Percentiles rank a stretch among this genome's conserved stretches.
These are phyloP conservation scores for Curvularia eragrostidis DNA, from an alignment of 2,329 filamentous ascomycete species.

Conservation along the genomic window DNA sequence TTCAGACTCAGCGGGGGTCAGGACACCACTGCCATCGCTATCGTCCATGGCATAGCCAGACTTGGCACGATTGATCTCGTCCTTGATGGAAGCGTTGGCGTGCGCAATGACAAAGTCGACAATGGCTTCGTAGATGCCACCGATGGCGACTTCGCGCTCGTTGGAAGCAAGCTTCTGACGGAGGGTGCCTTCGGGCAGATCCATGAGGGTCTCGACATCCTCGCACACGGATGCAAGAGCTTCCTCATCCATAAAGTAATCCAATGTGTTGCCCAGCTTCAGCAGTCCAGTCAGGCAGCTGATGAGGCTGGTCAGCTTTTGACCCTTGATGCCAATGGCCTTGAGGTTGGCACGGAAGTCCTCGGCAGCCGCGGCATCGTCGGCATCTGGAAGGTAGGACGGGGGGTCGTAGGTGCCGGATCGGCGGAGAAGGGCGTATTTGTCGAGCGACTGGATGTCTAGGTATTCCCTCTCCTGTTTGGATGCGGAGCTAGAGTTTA, in stretches of 20 bases:
- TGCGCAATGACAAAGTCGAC: slow-evolving; percentile 94
- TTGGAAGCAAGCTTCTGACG: slow-evolving; percentile 79
- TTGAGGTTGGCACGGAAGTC: slow-evolving; percentile 89
- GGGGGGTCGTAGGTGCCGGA: slow-evolving; percentile 88
- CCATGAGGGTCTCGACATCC: slow-evolving; percentile 85
- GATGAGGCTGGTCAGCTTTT: slow-evolving; percentile 80
- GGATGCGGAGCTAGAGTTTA: slow-evolving; percentile 89
- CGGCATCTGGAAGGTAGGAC: slow-evolving; percentile 86
- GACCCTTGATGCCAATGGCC: slow-evolving; percentile 91
- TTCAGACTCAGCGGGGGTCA: slow-evolving; percentile 70
- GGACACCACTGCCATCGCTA: slow-evolving; percentile 59
- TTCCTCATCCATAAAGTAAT: slow-evolving; percentile 84
- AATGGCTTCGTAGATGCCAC: slow-evolving; percentile 87
- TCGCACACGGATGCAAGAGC: slow-evolving; percentile 85
- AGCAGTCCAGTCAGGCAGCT: slow-evolving; percentile 84
- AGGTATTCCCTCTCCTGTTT: slow-evolving; percentile 88
- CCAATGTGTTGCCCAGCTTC: slow-evolving; percentile 89
- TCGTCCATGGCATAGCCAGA: slow-evolving; percentile 72
- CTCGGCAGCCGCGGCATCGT: slow-evolving; percentile 90
- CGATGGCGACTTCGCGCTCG: slow-evolving; percentile 82
- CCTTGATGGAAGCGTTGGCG: slow-evolving; percentile 83
- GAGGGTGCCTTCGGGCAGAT: slow-evolving; percentile 84
- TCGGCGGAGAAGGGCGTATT: slow-evolving; percentile 78
- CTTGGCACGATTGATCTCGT: slow-evolving; percentile 72
- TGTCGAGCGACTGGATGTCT: slow-evolving; percentile 75